Evolutionary conservation across 1,284 basidiomycete species (phyloP).

Genomic region (Neonothopanus nambi): DNA sequence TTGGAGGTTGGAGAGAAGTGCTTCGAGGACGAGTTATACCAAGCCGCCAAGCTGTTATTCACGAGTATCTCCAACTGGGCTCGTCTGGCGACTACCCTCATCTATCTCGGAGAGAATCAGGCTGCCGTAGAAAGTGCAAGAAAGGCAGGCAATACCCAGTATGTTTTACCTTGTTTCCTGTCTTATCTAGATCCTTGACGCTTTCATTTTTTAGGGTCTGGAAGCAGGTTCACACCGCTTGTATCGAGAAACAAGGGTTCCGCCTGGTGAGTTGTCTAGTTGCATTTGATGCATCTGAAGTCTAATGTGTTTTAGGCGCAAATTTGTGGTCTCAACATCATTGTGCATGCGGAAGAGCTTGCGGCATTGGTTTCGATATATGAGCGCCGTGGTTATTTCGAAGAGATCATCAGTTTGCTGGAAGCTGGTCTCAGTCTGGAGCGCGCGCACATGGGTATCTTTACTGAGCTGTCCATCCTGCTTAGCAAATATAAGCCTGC

Average conservation of each 20-base stretch:
- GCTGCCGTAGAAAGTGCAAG: constrained; percentile 97
- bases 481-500: constrained; percentile 97
- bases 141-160: constrained; percentile 99
- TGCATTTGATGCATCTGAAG: not conserved
- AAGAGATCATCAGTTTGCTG: constrained; percentile 88
- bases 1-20: constrained; percentile 98
- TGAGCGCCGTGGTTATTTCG: constrained; percentile 91
- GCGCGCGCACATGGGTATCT: constrained; percentile 93
- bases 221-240: constrained; percentile 99
- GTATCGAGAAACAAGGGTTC: constrained; percentile 97
- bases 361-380: constrained; percentile 82
- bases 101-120: constrained; percentile 98
- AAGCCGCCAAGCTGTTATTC: constrained; percentile 95
- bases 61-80: constrained; percentile 99
- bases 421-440: constrained; percentile 96
- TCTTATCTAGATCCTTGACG: not conserved
- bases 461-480: constrained; percentile 92
- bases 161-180: constrained; percentile 28
- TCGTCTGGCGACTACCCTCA: constrained; percentile 94
- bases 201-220: constrained; percentile 71
- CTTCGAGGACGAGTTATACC: constrained; percentile 98
- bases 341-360: constrained; percentile 95
- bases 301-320: constrained; percentile 61
- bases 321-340: constrained; percentile 96
- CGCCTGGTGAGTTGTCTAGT: constrained; percentile 57